Evolutionary conservation across 177 flowering plant genomes (phyloP), one percentile per base, ranked within the genome.

Genomic region (Vitis hybrid): DNA sequence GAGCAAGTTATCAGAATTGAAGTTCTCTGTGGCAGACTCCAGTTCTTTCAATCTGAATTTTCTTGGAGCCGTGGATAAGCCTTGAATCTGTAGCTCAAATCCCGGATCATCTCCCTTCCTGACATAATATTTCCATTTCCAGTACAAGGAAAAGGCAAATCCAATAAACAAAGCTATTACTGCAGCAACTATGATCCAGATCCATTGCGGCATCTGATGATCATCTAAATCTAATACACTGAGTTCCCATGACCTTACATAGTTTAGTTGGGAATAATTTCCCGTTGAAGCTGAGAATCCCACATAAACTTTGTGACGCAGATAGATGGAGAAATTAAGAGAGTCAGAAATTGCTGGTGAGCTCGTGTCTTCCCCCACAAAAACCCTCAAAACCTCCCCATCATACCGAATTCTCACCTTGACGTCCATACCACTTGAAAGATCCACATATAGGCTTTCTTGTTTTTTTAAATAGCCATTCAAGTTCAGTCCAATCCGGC

Each of bases 201-300:
- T 56, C 86, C 82, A 72, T 8, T 72, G 5, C 24, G 35, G 32
- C 1, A 4, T 20, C 8, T 54, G 2, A 17, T 63, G 20, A 11
- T 24, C 27, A 11, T 18, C 68, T 9, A 83, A 67, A 13, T 82
- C 75, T 0, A 60, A 11, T 11, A 80, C 73, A 4, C 41, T 27
- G 65, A 90, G 86, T 21, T 53, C 57, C 91, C 94, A 90, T 9
- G 85, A 70, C 68, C 18, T 78, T 1, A 88, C 70, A 56, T 83
- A 83, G 72, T 85, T 85, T 2, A 83, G 76, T 63, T 88, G 71
- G 1, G 83, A 80, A 32, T 15, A 11, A 4, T 52, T 21, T n/a
- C 94, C 76, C 1, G 92, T 90, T 11, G 91, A 90, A 63, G 81
- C 91, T 0, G 91, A 79, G 66, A 90, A 88, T 17, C 92, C 91